These are phyloP conservation scores for Cercophora newfieldiana DNA, from an alignment of 495 filamentous ascomycete species.

Conservation along the genomic window DNA sequence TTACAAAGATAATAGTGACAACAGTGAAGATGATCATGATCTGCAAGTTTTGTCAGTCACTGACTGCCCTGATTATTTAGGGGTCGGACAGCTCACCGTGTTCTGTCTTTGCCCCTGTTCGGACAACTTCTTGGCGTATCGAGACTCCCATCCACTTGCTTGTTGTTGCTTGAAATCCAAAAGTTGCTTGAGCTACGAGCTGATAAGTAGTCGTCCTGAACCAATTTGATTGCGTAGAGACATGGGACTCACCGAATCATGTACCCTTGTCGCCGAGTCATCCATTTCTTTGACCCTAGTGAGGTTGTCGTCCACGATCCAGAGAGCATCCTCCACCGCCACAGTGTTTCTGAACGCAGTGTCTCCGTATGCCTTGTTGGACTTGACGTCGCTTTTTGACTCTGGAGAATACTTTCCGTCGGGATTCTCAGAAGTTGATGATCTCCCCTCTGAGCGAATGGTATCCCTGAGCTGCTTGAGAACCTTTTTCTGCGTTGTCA, in stretches of 20 bases:
- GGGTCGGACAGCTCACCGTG: background rate
- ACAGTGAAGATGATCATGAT: slow-evolving; percentile 6
- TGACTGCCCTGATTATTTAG: background rate
- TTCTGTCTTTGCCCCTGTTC: slow-evolving; percentile 16
- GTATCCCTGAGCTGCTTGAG: background rate
- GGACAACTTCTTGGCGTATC: slow-evolving; percentile 7
- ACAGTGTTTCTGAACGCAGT: background rate
- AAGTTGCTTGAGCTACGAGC: slow-evolving; percentile 9
- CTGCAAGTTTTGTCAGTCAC: background rate
- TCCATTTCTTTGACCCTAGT: slow-evolving; percentile 8
- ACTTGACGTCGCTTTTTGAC: background rate
- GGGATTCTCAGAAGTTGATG: background rate
- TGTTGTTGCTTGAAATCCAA: slow-evolving; percentile 18
- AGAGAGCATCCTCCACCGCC: slow-evolving; percentile 5
- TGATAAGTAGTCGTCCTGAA: background rate
- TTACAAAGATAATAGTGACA: slow-evolving; percentile 17
- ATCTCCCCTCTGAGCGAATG: background rate
- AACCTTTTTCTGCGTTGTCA: slow-evolving; percentile 10
- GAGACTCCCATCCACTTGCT: slow-evolving; percentile 9
- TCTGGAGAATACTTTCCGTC: background rate
- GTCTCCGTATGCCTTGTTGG: background rate
- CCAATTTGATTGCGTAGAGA: background rate
- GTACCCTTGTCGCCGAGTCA: slow-evolving; percentile 9
- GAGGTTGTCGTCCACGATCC: slow-evolving; percentile 4
- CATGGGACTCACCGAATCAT: slow-evolving; percentile 1